phyloP scores from a whole-genome alignment of 306 rosid species.

The Vigna hirtella region DNA sequence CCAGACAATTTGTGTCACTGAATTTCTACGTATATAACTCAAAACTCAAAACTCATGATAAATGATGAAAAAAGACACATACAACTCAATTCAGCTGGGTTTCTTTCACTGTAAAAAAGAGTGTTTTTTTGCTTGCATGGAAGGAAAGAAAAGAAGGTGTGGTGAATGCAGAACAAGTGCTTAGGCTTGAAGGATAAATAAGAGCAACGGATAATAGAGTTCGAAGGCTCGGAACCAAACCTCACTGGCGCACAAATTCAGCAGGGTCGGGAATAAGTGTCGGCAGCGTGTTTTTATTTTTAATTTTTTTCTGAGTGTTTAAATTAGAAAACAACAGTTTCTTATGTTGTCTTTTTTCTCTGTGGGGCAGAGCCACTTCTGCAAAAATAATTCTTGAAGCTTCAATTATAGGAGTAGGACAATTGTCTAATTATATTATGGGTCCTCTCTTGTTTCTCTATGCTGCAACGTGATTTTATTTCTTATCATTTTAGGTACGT shows the following conservation, averaged over 20 bases:
- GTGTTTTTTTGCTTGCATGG: slow-evolving; percentile 11
- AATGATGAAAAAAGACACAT: slow-evolving; percentile 13
- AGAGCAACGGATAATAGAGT: slow-evolving; percentile 27
- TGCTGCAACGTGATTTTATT: neutral
- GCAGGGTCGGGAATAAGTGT: slow-evolving; percentile 53
- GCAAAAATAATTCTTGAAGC: slow-evolving; percentile 19
- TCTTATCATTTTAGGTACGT: slow-evolving; percentile 23
- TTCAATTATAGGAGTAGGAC: slow-evolving; percentile 49
- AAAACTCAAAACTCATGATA: neutral
- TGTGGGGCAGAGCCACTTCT: slow-evolving; percentile 34
- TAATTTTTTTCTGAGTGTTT: neutral
- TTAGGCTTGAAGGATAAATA: slow-evolving; percentile 28
- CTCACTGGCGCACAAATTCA: slow-evolving; percentile 30
- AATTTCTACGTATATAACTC: neutral
- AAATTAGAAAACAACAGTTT: neutral
- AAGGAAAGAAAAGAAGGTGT: slow-evolving; percentile 28
- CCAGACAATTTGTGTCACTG: slow-evolving; percentile 30
- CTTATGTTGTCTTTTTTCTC: slow-evolving; percentile 10
- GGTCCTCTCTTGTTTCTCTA: slow-evolving; percentile 16
- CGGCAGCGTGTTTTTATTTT: slow-evolving; percentile 57
- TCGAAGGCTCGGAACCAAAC: slow-evolving; percentile 46
- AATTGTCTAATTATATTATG: slow-evolving; percentile 35
- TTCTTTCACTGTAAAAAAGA: neutral
- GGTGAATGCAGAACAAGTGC: slow-evolving; percentile 29
- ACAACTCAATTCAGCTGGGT: slow-evolving; percentile 4